Conservation (phyloP, 306 rosid genomes). For the Vigna radiata region DNA sequence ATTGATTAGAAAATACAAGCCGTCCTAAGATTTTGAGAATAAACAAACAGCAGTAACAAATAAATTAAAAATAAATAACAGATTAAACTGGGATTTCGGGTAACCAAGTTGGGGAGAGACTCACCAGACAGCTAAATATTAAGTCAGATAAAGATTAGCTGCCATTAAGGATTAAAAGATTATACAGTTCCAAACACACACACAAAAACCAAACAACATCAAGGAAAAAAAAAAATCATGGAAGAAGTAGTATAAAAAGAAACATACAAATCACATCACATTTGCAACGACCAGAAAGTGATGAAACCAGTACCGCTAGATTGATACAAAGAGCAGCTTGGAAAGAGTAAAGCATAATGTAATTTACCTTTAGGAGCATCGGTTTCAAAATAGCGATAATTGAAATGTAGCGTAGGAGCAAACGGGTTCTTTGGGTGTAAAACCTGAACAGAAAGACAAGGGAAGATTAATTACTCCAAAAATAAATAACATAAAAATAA, state of each 20-base stretch:
- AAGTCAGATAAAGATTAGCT: background rate
- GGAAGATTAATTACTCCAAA: background rate
- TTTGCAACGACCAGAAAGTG: too few relatives aligned
- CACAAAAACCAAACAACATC: background rate
- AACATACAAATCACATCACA: background rate
- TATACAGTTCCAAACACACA: background rate
- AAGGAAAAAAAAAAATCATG: background rate
- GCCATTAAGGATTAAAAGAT: background rate
- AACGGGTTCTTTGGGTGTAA: constrained; percentile 96
- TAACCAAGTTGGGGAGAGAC: background rate
- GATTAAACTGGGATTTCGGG: background rate
- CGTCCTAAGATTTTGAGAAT: background rate
- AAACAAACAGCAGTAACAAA: background rate
- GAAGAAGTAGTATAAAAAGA: background rate
- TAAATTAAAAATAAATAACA: background rate
- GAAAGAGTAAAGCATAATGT: background rate
- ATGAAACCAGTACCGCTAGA: background rate
- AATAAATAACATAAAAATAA: background rate
- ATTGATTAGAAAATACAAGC: background rate
- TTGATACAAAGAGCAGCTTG: background rate
- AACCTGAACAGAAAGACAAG: constrained; percentile 62
- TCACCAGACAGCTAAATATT: background rate
- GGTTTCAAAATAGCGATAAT: constrained; percentile 95
- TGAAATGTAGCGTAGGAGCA: constrained; percentile 96
- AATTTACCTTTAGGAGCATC: constrained; percentile 82